Base-by-base conservation (phyloP, 2,329 filamentous ascomycete genomes). In the Talaromyces sp. region DNA sequence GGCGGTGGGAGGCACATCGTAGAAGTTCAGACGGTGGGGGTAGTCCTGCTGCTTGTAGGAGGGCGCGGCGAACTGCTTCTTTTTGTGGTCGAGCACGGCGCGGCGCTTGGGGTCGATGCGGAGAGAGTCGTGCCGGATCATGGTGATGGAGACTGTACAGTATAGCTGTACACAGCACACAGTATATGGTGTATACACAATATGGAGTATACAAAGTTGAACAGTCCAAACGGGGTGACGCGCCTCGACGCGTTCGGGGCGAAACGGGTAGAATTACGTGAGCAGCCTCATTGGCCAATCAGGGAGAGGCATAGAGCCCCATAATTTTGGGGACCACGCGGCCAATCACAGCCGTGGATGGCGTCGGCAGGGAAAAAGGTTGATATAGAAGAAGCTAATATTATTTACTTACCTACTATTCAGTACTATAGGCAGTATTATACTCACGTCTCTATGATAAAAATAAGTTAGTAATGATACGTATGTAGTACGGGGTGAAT, bases 1-100 rank as follows among this genome's bases (percentile, higher is more conserved):
- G 54, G 90, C 89, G 0, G 92, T 97, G 0, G 94, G 94, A 52
- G 94, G 90, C 27, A 88, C 83, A 50, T 86, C 80, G 78, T 99
- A 99, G 76, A 97, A 93, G 80, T 95, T 99, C 70, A 99, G 84
- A 60, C 92, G 88, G 74, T 93, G 83, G 14, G 88, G 86, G 73
- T 97, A 99, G 50, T 88, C 82, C 60, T 88, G 83, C 65, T 91
- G 86, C 74, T 90, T 88, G 80, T 87, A 96, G 59, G 83, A 80
- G 19, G 91, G 85, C 21, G 86, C 82, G 60, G 89, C 89, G 72
- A 97, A 97, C 74, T 96, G 92, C 72, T 87, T 89, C 78, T 92
- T 95, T 69, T 91, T 90, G 71, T 89, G 80, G 73, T 96, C 89
- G 68, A 93, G 77, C 54, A 86, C 83, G 63, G 87, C 86, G 65